These are phyloP conservation scores for Colletotrichum costaricense DNA, from an alignment of 2,329 filamentous ascomycete species.

Conservation along the genomic window DNA sequence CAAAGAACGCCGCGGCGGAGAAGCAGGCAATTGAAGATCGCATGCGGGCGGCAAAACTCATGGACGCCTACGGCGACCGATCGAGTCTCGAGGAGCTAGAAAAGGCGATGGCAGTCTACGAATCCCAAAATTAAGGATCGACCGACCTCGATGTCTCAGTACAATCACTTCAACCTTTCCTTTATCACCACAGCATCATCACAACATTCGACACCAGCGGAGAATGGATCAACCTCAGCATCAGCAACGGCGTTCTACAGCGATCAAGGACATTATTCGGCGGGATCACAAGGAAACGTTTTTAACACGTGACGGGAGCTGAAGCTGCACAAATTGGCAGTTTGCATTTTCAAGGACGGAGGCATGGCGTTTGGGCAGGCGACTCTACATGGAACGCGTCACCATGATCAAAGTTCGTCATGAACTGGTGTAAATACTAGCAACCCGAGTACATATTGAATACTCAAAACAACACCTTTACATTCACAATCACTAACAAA, in stretches of 20 bases:
- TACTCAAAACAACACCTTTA: not conserved
- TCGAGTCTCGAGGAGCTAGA: conserved; percentile 61
- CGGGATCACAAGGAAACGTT: not conserved
- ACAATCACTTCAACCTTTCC: not conserved
- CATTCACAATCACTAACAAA: not conserved
- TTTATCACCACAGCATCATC: not conserved
- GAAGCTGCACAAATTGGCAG: conserved; percentile 14
- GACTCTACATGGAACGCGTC: conserved; percentile 1
- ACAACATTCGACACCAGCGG: not conserved
- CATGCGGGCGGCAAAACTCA: conserved; percentile 53
- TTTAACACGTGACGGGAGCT: not conserved
- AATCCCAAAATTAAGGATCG: conserved; percentile 40
- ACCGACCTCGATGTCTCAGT: not conserved
- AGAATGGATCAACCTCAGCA: conserved; percentile 7
- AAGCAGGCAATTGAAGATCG: conserved; percentile 48
- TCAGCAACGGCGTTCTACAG: conserved; percentile 23
- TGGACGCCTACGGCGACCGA: conserved; percentile 63
- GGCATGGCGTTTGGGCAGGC: conserved; percentile 14
- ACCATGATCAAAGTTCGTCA: conserved; percentile 5
- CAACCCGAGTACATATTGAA: not conserved
- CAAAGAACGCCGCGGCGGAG: conserved; percentile 45
- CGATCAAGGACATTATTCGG: not conserved
- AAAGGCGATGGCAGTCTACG: conserved; percentile 59
- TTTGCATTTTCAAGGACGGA: conserved; percentile 1
- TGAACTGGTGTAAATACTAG: not conserved